Evolutionary conservation across 352 stramenopile genomes (phyloP).

Genomic region (Blastocystis hominis): DNA sequence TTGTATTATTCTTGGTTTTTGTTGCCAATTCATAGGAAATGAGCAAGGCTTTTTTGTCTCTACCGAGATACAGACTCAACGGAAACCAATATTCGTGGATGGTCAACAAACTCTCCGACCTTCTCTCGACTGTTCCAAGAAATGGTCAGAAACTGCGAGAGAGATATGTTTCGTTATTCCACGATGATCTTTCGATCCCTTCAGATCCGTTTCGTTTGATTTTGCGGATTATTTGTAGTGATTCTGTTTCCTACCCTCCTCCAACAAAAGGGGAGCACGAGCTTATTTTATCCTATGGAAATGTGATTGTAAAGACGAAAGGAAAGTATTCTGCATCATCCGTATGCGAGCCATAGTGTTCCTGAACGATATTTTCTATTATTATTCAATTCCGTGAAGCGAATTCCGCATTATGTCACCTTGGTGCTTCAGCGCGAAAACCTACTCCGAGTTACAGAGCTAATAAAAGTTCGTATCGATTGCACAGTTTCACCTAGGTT

Average conservation of each 20-base stretch:
- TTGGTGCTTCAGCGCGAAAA: not conserved
- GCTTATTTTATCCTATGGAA: not conserved
- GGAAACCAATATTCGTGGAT: not conserved
- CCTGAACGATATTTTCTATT: not conserved
- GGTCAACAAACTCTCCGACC: not conserved
- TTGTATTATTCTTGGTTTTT: too few relatives aligned
- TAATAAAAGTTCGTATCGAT: not conserved
- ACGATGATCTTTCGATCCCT: not conserved
- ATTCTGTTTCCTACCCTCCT: not conserved
- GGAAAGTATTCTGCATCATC: not conserved
- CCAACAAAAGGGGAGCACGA: conserved; percentile 8
- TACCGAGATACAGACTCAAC: conserved; percentile 4
- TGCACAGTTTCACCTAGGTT: not conserved
- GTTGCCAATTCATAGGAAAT: not conserved
- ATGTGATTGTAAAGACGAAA: conserved; percentile 3
- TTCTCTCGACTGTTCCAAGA: not conserved
- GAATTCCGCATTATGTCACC: conserved; percentile 10
- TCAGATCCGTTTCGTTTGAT: not conserved
- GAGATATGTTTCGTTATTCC: not conserved
- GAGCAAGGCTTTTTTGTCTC: not conserved
- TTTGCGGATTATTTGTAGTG: not conserved
- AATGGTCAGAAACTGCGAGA: not conserved
- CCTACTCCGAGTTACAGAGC: not conserved
- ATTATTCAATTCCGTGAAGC: not conserved
- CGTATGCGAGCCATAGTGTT: not conserved